Base-by-base conservation (phyloP, 306 rosid genomes). In the Gastrolobium villosum region DNA sequence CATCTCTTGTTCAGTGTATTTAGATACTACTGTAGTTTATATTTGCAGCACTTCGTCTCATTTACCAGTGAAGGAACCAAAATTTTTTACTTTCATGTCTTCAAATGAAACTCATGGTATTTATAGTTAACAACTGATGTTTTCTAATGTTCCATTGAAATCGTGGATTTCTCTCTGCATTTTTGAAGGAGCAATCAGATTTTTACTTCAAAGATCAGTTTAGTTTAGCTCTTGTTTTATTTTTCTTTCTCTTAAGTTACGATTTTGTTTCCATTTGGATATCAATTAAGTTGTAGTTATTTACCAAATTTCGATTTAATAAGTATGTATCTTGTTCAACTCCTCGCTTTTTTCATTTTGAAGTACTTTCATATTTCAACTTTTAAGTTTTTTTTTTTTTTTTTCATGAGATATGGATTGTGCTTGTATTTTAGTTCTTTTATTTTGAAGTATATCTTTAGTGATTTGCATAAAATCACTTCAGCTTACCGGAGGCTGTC, bases 281-380 rank as follows among this genome's bases (percentile, higher is more conserved):
- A 31, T 7, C 55, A 73, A 43, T 57, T 57, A 43, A 56, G 55
- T 14, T 56, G 6, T 43, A 44, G 9, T 57, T 56, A 43, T 53
- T 43, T 73, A n/a, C 56, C 56, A 73, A 20, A 56, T 55, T 53
- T 72, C 35, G 54, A 26, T 54, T 52, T 15, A 55, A 71, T 20
- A 53, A 56, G 2, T 11, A 56, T 56, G 55, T 41, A 41, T 70
- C 35, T 52, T 35, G 26, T 56, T 72, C 77, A 72, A 72, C 64
- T 54, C 40, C 34, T 20, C 8, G 10, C 41, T 2, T 55, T 50
- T 69, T 26, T n/a, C 8, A 6, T 50, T 70, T 48, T 34, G 14
- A 48, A 14, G 34, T n/a, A 69, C 34, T 49, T 35, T 10, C 8
- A 69, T 20, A 7, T 32, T 48, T 10, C 8, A 69, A 39, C n/a